Evolutionary conservation across 2,329 filamentous ascomycete species (phyloP).

Genomic region (Nannizzia gypsea): DNA sequence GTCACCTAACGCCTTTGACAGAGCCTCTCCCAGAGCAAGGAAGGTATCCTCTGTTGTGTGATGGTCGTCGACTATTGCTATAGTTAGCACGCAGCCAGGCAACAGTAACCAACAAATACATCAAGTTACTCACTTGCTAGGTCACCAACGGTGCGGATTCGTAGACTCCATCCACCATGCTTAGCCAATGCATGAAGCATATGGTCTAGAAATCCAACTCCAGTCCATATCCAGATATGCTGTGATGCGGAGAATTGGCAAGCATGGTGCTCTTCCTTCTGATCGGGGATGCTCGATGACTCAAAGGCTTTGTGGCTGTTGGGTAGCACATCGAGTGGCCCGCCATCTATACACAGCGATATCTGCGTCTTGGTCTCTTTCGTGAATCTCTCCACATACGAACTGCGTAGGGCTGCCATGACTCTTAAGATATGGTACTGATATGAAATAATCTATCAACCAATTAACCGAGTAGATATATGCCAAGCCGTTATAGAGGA

Average conservation of each 20-base stretch:
- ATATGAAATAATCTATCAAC: background rate
- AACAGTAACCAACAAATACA: background rate
- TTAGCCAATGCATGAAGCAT: conserved; percentile 97
- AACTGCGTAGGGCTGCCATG: conserved; percentile 44
- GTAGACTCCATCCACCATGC: conserved; percentile 87
- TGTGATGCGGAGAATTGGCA: conserved; percentile 75
- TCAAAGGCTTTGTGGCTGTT: conserved; percentile 22
- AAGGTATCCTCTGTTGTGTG: conserved; percentile 95
- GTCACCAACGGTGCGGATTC: conserved; percentile 73
- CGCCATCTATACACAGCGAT: conserved; percentile 86
- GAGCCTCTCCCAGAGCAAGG: conserved; percentile 77
- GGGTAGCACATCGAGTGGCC: conserved; percentile 37
- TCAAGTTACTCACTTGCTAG: conserved; percentile 58
- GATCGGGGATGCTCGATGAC: conserved; percentile 36
- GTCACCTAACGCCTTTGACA: conserved; percentile 65
- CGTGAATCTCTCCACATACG: conserved; percentile 73
- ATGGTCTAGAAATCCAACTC: conserved; percentile 96
- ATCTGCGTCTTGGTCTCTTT: conserved; percentile 98
- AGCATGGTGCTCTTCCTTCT: conserved; percentile 54
- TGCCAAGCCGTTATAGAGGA: background rate
- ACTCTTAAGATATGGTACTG: background rate
- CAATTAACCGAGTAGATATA: background rate
- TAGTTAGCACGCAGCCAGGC: background rate
- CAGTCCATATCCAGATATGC: conserved; percentile 76
- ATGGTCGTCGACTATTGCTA: conserved; percentile 74